Evolutionary conservation across 768 basidiomycete genomes (phyloP), one percentile per base, ranked within the genome.

Genomic region (Kwoniella sp.): DNA sequence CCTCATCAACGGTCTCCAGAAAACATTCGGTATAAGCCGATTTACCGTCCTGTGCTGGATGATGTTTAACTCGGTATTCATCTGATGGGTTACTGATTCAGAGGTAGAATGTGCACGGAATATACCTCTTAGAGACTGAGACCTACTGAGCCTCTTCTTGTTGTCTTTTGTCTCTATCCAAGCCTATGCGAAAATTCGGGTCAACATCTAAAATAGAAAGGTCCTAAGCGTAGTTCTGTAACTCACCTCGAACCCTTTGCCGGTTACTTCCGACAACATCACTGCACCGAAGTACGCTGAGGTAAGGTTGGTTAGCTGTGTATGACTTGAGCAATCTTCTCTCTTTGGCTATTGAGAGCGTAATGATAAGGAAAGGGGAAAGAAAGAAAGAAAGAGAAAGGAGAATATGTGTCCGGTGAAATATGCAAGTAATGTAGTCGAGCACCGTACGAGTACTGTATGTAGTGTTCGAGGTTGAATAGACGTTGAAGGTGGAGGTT

Each of bases 1-100:
- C 61, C 27, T 63, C 53, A 30, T 63, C 54, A 19, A 56, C 49
- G n/a, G 61, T 56, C 47, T 63, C 54, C 4, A 63, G 36, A 29
- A 48, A 63, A 15, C 61, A 63, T 49, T 49, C 54, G 13, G 61
- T 50, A 6, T 26, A 55, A 17, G 61, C 21, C 21, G 52, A 19
- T 50, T 55, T 25, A 6, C 24, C 54, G 19, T 37, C 3, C 21
- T n/a, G 17, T 10, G 46, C 40, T 3, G 30, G 54, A 55, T 55
- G 46, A 44, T 63, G 61, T 19, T 17, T n/a, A 7, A 63, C 27
- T 36, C 50, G 54, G 21, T 63, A 63, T 51, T 63, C 61, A 30
- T 56, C 61, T 63, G 37, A n/a, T n/a, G n/a, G n/a, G n/a, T n/a
- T n/a, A n/a, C n/a, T n/a, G 7, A 19, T 10, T 15, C 4, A 6